Conservation (phyloP, 2,329 filamentous ascomycete genomes). For the Scedosporium boydii region DNA sequence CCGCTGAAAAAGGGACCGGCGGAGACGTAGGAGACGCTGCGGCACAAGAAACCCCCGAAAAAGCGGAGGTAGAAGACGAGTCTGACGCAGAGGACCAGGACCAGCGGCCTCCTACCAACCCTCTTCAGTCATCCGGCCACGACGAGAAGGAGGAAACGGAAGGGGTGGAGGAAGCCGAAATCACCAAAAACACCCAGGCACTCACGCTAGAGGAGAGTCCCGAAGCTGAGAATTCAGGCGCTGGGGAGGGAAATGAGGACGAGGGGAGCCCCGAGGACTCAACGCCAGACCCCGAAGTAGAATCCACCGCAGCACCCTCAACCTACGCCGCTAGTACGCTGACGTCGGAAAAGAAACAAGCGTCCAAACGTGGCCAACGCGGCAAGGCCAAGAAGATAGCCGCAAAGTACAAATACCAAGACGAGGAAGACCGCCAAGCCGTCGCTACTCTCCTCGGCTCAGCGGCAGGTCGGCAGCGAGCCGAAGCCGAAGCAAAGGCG, state of each 20-base stretch:
- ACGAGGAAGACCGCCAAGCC: constrained; percentile 81
- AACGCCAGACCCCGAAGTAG: constrained; percentile 12
- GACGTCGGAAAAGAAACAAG: constrained; percentile 31
- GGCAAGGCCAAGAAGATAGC: constrained; percentile 81
- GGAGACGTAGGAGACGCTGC: constrained; percentile 18
- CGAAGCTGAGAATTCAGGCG: background rate
- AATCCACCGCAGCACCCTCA: constrained; percentile 8
- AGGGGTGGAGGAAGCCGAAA: constrained; percentile 1
- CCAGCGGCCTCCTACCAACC: background rate
- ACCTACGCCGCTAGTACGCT: constrained; percentile 12
- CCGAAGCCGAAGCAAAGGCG: constrained; percentile 57
- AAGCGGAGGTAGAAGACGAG: constrained; percentile 15
- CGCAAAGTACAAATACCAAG: constrained; percentile 84
- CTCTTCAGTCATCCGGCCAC: background rate
- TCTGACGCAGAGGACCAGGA: constrained; percentile 24
- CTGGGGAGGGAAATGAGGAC: constrained; percentile 8
- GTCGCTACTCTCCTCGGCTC: constrained; percentile 85
- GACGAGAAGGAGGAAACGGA: constrained; percentile 8
- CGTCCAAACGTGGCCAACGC: constrained; percentile 62
- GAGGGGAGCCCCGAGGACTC: constrained; percentile 6
- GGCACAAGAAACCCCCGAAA: constrained; percentile 15
- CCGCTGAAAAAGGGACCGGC: constrained; percentile 20
- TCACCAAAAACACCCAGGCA: background rate
- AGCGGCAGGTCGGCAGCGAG: constrained; percentile 54
- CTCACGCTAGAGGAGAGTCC: background rate